These are phyloP conservation scores for Coemansia sp. DNA, from an alignment of 192 early-diverging fungal genomes.

Conservation along the genomic window DNA sequence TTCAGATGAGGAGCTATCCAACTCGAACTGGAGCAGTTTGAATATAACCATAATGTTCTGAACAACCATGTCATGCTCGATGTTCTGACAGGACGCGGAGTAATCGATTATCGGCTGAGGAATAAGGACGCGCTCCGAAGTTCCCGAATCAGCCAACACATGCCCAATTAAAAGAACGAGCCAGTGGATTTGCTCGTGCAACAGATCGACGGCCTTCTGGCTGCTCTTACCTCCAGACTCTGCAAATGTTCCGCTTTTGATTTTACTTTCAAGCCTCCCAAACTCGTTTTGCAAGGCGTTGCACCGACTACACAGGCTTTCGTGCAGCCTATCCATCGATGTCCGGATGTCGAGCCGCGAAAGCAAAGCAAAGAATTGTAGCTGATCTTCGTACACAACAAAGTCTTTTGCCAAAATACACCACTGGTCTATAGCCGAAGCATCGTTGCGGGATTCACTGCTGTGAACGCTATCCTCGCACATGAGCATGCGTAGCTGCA, in stretches of 20 bases:
- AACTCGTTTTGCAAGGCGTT: constrained; percentile 40
- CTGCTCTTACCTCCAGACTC: constrained; percentile 4
- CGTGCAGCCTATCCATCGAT: constrained; percentile 34
- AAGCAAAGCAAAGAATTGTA: constrained; percentile 50
- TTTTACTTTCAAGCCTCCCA: constrained; percentile 10
- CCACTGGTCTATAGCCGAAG: constrained; percentile 36
- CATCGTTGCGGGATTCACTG: constrained; percentile 17
- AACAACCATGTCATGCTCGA: constrained; percentile 34
- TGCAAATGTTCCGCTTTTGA: neutral
- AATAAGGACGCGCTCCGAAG: constrained; percentile 49
- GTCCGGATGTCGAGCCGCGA: constrained; percentile 43
- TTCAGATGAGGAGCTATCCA: constrained; percentile 25
- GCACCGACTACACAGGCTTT: constrained; percentile 41
- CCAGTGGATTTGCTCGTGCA: constrained; percentile 55
- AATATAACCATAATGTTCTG: constrained; percentile 45
- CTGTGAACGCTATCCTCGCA: constrained; percentile 40
- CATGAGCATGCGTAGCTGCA: constrained; percentile 53
- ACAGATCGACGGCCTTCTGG: constrained; percentile 41
- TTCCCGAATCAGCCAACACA: constrained; percentile 43
- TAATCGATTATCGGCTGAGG: constrained; percentile 31
- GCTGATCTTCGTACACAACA: constrained; percentile 55
- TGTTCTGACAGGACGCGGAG: constrained; percentile 16
- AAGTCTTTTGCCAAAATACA: constrained; percentile 51
- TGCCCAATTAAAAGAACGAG: constrained; percentile 47
- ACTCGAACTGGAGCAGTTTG: constrained; percentile 44